Conservation (phyloP, 1,139 yeast species). For the Diutina scorzettiae region DNA sequence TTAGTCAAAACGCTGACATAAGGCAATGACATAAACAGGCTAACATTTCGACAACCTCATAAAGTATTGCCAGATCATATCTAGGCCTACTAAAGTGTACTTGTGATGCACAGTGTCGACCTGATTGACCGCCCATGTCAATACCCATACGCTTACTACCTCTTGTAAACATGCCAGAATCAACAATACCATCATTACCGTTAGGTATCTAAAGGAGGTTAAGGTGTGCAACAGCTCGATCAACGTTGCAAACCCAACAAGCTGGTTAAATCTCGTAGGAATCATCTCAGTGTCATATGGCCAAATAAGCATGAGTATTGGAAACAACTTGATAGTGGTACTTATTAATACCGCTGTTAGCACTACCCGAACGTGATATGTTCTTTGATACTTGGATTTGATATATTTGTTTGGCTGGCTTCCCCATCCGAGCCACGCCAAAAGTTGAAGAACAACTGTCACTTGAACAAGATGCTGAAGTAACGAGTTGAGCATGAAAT, state of each 20-base stretch:
- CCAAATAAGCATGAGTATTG: slow-evolving; percentile 94
- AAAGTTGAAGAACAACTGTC: slow-evolving; percentile 30
- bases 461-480: slow-evolving; percentile 49
- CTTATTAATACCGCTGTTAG: slow-evolving; percentile 64
- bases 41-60: too few relatives aligned
- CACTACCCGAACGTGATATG: slow-evolving; percentile 28
- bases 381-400: slow-evolving; percentile 11
- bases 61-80: neutral
- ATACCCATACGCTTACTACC: neutral
- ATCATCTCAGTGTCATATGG: slow-evolving; percentile 69
- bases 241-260: slow-evolving; percentile 50
- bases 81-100: neutral
- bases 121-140: neutral
- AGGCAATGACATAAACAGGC: too few relatives aligned
- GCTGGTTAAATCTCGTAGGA: slow-evolving; percentile 47
- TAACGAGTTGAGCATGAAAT: slow-evolving; percentile 52
- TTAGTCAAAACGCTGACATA: too few relatives aligned
- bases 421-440: slow-evolving; percentile 23
- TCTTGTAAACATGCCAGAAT: neutral
- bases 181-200: neutral
- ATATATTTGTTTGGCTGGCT: slow-evolving; percentile 14
- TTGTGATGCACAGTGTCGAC: neutral
- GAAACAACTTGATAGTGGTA: slow-evolving; percentile 70
- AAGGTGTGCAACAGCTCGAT: slow-evolving; percentile 42
- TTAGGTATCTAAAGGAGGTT: neutral